phyloP scores from a whole-genome alignment of 1,284 basidiomycete genomes.

The Exsudoporus floridanus region DNA sequence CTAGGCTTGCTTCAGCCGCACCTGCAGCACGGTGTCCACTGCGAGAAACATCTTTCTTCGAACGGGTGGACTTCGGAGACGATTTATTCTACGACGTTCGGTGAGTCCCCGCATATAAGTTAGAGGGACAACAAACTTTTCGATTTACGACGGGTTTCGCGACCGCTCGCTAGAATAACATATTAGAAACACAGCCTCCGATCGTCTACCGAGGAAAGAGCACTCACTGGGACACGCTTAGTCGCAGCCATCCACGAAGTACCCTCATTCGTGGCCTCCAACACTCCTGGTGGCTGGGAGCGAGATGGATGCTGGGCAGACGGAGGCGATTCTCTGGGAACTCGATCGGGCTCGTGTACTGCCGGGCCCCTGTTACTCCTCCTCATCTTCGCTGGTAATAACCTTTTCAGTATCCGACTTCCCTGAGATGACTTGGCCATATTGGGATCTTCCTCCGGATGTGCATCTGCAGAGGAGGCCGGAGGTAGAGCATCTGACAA shows the following conservation, averaged over 20 bases:
- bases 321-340: fast-evolving
- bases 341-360: too few relatives aligned
- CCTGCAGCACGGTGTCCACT: neutral
- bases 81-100: neutral
- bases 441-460: too few relatives aligned
- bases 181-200: neutral
- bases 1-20: neutral
- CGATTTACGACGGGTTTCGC: too few relatives aligned
- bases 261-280: neutral
- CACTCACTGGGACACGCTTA: neutral
- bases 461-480: neutral
- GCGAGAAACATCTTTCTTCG: neutral
- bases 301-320: neutral
- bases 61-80: neutral
- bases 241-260: neutral
- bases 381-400: neutral
- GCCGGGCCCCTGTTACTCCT: neutral
- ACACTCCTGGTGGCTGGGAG: neutral
- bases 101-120: neutral
- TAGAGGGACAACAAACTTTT: neutral
- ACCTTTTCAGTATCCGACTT: neutral
- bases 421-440: neutral
- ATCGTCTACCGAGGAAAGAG: neutral
- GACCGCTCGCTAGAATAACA: neutral
- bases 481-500: neutral